Evolutionary conservation across 1,139 yeast species (phyloP).

Genomic region (Chernovozyma aurita): DNA sequence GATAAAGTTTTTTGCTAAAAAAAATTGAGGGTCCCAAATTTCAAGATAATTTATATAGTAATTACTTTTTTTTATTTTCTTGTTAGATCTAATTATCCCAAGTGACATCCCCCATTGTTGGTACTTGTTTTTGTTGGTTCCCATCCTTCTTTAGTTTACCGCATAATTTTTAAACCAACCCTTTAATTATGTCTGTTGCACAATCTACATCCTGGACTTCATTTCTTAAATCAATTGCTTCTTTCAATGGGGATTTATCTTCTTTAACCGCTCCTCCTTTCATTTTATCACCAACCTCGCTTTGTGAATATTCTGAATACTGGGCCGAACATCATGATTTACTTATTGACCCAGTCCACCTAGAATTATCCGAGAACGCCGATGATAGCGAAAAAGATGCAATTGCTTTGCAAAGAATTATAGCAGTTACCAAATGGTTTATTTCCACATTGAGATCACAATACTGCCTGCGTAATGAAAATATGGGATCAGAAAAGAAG

Average conservation of each 20-base stretch:
- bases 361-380: slow-evolving; percentile 33
- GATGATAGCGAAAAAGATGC: slow-evolving; percentile 43
- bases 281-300: slow-evolving; percentile 84
- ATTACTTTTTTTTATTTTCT: too few relatives aligned
- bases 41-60: too few relatives aligned
- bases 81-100: too few relatives aligned
- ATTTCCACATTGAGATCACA: slow-evolving; percentile 88
- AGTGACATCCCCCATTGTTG: too few relatives aligned
- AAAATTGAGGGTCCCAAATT: too few relatives aligned
- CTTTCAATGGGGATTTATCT: slow-evolving; percentile 91
- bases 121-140: too few relatives aligned
- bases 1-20: too few relatives aligned
- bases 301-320: slow-evolving; percentile 86
- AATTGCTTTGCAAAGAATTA: slow-evolving; percentile 54
- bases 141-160: too few relatives aligned
- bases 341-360: slow-evolving; percentile 63
- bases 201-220: slow-evolving; percentile 69
- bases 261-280: slow-evolving; percentile 98
- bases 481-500: slow-evolving; percentile 90
- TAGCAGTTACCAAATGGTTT: slow-evolving; percentile 88
- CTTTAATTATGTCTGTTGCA: slow-evolving; percentile 16
- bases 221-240: slow-evolving; percentile 84
- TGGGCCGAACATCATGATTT: slow-evolving; percentile 91
- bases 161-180: too few relatives aligned
- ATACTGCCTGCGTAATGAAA: slow-evolving; percentile 87